These are phyloP conservation scores for Draba incana DNA, from an alignment of 345 rosid species.

Conservation along the genomic window DNA sequence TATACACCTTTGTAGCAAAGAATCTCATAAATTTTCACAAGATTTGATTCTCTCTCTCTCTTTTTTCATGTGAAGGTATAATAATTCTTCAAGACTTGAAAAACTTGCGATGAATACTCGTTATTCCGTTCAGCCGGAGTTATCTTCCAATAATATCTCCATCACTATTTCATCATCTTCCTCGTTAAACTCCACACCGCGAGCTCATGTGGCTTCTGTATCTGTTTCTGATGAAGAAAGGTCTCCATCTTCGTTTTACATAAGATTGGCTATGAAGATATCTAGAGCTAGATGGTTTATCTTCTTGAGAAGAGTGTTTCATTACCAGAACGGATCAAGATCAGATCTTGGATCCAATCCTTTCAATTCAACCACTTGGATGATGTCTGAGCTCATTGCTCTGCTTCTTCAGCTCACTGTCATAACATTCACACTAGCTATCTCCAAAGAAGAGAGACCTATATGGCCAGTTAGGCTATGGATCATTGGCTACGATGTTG, in stretches of 20 bases:
- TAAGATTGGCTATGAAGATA: slow-evolving; percentile 74
- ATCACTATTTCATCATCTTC: slow-evolving; percentile 46
- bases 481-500: slow-evolving; percentile 84
- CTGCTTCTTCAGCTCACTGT: slow-evolving; percentile 67
- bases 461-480: slow-evolving; percentile 95
- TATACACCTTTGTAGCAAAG: slow-evolving; percentile 1
- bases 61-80: slow-evolving; percentile 16
- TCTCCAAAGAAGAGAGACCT: slow-evolving; percentile 75
- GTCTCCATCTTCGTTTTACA: slow-evolving; percentile 50
- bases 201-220: slow-evolving; percentile 34
- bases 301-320: slow-evolving; percentile 93
- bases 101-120: slow-evolving; percentile 58
- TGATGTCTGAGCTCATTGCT: slow-evolving; percentile 81
- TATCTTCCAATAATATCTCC: slow-evolving; percentile 46
- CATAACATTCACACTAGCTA: slow-evolving; percentile 64
- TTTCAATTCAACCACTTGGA: slow-evolving; percentile 85
- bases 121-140: slow-evolving; percentile 52
- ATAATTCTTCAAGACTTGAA: slow-evolving; percentile 10
- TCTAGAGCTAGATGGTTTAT: slow-evolving; percentile 95
- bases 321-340: slow-evolving; percentile 89
- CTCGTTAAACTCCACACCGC: slow-evolving; percentile 52
- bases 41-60: slow-evolving; percentile 19
- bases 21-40: slow-evolving; percentile 20
- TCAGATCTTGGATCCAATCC: slow-evolving; percentile 92
- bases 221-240: slow-evolving; percentile 48